These are phyloP conservation scores for Angomonas desouzai DNA, from an alignment of 208 protist species.

Conservation along the genomic window DNA sequence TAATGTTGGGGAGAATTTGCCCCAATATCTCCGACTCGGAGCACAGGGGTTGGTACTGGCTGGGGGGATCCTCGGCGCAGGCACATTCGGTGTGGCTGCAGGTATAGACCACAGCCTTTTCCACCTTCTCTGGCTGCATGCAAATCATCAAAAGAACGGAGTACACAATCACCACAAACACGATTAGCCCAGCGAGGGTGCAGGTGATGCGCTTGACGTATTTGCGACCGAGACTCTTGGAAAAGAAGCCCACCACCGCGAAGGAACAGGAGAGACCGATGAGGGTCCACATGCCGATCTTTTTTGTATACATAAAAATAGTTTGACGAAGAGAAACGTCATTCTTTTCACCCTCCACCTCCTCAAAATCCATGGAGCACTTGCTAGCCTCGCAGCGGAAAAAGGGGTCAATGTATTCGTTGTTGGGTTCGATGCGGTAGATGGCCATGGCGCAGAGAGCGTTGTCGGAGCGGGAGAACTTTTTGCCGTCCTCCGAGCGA, in stretches of 20 bases:
- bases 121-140: conserved; percentile 31
- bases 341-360: conserved; percentile 16
- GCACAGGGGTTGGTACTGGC: conserved; percentile 61
- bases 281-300: conserved; percentile 40
- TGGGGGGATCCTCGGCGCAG: conserved; percentile 64
- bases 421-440: conserved; percentile 66
- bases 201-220: conserved; percentile 34
- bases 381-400: conserved; percentile 51
- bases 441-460: conserved; percentile 57
- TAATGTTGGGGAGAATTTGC: conserved; percentile 52
- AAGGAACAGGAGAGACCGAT: conserved; percentile 46
- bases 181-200: conserved; percentile 26
- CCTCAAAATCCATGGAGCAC: conserved; percentile 47
- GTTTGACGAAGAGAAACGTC: not conserved
- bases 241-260: conserved; percentile 38
- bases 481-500: conserved; percentile 44
- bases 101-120: conserved; percentile 42
- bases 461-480: conserved; percentile 31
- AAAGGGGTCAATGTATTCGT: conserved; percentile 69
- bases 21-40: conserved; percentile 40
- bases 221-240: conserved; percentile 26
- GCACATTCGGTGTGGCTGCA: conserved; percentile 59
- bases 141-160: conserved; percentile 54
- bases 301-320: conserved; percentile 2
- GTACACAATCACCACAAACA: conserved; percentile 39